Base-by-base conservation (phyloP, 2,329 filamentous ascomycete genomes). In the Byssochlamys sp. region DNA sequence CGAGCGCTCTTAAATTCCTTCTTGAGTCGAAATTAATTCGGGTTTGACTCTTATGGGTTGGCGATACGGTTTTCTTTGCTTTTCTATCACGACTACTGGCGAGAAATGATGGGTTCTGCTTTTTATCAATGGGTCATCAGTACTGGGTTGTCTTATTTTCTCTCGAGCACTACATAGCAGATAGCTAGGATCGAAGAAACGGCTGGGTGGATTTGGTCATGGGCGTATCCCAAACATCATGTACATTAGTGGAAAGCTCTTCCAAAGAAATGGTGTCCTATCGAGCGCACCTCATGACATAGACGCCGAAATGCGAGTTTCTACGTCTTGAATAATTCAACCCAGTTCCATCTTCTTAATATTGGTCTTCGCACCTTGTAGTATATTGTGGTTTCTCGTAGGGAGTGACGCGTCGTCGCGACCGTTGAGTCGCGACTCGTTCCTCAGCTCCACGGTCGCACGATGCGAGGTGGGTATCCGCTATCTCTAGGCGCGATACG, bases 1-100 rank as follows among this genome's bases (percentile, higher is more conserved):
- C 66, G 91, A 94, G 82, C 88, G 89, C 77, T 91, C 90, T 82
- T 92, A 84, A 73, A 53, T 57, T 59, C 49, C 55, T 59, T 63
- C 62, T 63, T 66, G 64, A 63, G 62, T 63, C 62, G 62, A 55
- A 63, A 57, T 69, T 61, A 64, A 60, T 62, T 67, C 69, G 65
- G 65, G 63, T 69, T 61, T 50, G 29, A 58, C 49, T 57, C 58
- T 69, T 70, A 61, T 67, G 70, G 71, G 68, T 71, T 66, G 71
- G 71, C 71, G 71, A 74, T 73, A 61, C 70, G 71, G 71, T 61
- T 61, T 66, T 67, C 67, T 63, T 69, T 29, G 28, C 28, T 60
- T 63, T 67, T 64, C 65, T 68, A 67, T 72, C 63, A 72, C 70
- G 67, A 75, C 67, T 68, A 71, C 65, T 67, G 73, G 72, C 72